phyloP scores from a whole-genome alignment of 139 green algal genomes.

The Ettlia oleoabundans region DNA sequence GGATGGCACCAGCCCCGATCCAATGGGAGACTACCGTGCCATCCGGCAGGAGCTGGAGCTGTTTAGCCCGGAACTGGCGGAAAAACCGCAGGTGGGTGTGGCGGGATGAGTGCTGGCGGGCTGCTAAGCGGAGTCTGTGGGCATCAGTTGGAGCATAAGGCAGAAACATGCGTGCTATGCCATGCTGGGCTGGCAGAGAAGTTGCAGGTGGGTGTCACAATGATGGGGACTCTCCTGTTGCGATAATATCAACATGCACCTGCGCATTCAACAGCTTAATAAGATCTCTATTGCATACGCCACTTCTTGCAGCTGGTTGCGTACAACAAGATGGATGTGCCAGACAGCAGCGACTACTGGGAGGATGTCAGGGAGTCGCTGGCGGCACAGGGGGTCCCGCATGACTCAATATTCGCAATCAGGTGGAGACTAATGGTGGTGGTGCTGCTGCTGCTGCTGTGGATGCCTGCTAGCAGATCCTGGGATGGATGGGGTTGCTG shows the following conservation, averaged over 20 bases:
- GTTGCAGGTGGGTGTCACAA: too few relatives aligned
- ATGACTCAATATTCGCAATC: constrained; percentile 32
- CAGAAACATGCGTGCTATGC: too few relatives aligned
- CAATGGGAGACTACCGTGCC: constrained; percentile 89
- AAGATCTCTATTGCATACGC: too few relatives aligned
- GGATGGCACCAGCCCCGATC: constrained; percentile 91
- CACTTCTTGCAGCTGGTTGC: constrained; percentile 65
- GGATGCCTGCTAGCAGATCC: neutral
- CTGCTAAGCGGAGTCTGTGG: too few relatives aligned
- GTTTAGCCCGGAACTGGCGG: constrained; percentile 88
- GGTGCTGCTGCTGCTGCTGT: too few relatives aligned
- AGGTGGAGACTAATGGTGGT: constrained; percentile 1
- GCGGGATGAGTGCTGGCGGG: neutral
- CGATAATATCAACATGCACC: too few relatives aligned
- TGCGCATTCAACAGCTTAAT: too few relatives aligned
- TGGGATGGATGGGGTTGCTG: neutral
- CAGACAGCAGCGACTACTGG: constrained; percentile 84
- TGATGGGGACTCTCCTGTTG: too few relatives aligned
- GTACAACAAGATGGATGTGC: constrained; percentile 95
- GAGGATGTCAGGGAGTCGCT: constrained; percentile 74
- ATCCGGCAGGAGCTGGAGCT: constrained; percentile 91
- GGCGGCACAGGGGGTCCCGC: constrained; percentile 46
- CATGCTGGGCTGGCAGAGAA: too few relatives aligned
- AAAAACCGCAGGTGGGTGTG: constrained; percentile 79
- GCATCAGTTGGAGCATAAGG: too few relatives aligned